A percentile compares a stretch with the other conserved stretches of the same genome.
Evolutionary conservation across 1,284 basidiomycete species (phyloP).

Genomic region (Cutaneotrichosporon daszewskae): DNA sequence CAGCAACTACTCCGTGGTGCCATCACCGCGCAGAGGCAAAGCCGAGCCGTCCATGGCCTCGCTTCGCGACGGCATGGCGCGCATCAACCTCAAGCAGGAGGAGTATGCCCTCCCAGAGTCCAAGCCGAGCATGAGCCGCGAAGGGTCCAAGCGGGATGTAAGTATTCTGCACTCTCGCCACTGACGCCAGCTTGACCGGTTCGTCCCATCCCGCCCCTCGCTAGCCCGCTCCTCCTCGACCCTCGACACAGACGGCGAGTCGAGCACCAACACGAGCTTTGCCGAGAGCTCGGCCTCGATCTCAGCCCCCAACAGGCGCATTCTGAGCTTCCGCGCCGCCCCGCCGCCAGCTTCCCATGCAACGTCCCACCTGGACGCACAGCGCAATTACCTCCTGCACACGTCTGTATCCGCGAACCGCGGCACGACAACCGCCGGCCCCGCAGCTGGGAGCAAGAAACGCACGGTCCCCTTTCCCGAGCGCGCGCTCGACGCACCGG

Average conservation of each 20-base stretch:
- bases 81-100: conserved; percentile 45
- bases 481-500: conserved; percentile 89
- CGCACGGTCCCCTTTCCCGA: conserved; percentile 60
- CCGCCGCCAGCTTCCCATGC: conserved; percentile 41
- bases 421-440: conserved; percentile 16
- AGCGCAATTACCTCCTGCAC: conserved; percentile 41
- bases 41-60: conserved; percentile 14
- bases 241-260: conserved; percentile 27
- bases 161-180: neutral
- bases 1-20: too few species aligned
- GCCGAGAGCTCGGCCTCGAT: conserved; percentile 28
- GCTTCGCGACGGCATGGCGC: conserved; percentile 36
- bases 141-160: conserved; percentile 9
- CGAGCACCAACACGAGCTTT: conserved; percentile 17
- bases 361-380: conserved; percentile 41
- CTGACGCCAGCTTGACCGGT: conserved; percentile 42
- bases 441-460: conserved; percentile 27
- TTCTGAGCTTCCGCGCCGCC: conserved; percentile 43
- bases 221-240: conserved; percentile 27
- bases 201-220: conserved; percentile 43
- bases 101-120: too few species aligned
- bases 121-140: too few species aligned
- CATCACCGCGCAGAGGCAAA: too few species aligned
- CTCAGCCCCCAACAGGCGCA: conserved; percentile 34
- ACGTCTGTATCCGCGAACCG: conserved; percentile 26